phyloP scores from a whole-genome alignment of 2,329 filamentous ascomycete species.

The Kalmusia sp. region DNA sequence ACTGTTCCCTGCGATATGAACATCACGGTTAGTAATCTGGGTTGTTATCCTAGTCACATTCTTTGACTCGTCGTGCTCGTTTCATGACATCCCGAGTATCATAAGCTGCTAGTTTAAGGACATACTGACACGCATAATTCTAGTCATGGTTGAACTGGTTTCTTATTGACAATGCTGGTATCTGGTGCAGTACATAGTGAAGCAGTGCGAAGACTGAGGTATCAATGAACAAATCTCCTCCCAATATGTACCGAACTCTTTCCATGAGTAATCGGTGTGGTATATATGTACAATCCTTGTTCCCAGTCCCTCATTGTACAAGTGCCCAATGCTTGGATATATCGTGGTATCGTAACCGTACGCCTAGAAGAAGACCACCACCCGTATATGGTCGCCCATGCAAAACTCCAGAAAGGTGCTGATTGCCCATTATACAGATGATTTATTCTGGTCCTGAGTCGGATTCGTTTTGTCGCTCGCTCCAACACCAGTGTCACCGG shows the following conservation, averaged over 20 bases:
- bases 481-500: background rate
- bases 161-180: background rate
- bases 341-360: background rate
- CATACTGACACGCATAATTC: background rate
- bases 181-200: background rate
- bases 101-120: too few species aligned
- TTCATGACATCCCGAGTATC: too few species aligned
- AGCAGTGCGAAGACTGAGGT: slow-evolving; percentile 7
- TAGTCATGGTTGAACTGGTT: background rate
- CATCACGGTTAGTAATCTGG: too few species aligned
- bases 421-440: background rate
- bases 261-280: background rate
- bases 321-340: too few species aligned
- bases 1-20: background rate
- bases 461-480: slow-evolving; percentile 1
- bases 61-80: too few species aligned
- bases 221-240: background rate
- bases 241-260: background rate
- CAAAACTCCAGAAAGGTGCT: background rate
- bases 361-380: background rate
- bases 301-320: too few species aligned
- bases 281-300: background rate
- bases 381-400: background rate
- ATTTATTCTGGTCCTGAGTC: background rate
- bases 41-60: too few species aligned